Evolutionary conservation across 2,329 filamentous ascomycete species (phyloP).

Genomic region (Hypoxylon sp.): DNA sequence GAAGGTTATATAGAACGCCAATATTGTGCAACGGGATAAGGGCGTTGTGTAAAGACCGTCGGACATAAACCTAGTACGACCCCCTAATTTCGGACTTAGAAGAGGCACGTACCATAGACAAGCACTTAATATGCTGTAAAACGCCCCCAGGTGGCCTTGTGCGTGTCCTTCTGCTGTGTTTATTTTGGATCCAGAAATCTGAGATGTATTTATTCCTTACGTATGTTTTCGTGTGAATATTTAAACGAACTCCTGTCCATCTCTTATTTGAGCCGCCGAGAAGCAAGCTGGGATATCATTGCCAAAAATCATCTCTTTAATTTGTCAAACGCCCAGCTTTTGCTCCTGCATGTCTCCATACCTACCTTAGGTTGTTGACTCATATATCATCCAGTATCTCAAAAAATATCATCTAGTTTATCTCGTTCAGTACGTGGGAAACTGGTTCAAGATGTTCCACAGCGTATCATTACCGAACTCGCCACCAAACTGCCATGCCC

Average conservation of each 20-base stretch:
- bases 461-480: slow-evolving; percentile 64
- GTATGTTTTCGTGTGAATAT: too few relatives aligned
- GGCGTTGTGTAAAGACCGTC: slow-evolving; percentile 17
- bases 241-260: not conserved
- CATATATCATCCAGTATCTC: slow-evolving; percentile 3
- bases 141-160: too few relatives aligned
- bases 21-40: too few relatives aligned
- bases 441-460: slow-evolving; percentile 64
- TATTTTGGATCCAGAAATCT: too few relatives aligned
- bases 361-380: slow-evolving; percentile 16
- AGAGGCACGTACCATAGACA: too few relatives aligned
- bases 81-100: slow-evolving; percentile 16
- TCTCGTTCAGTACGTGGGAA: slow-evolving; percentile 45
- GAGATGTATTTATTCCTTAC: too few relatives aligned
- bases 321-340: not conserved
- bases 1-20: too few relatives aligned
- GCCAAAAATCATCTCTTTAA: slow-evolving; percentile 3
- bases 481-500: slow-evolving; percentile 61
- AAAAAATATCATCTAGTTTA: slow-evolving; percentile 4
- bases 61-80: slow-evolving; percentile 14
- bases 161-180: too few relatives aligned
- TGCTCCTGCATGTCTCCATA: too few relatives aligned
- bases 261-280: not conserved
- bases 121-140: too few relatives aligned
- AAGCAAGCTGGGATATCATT: slow-evolving; percentile 8